Evolutionary conservation across 192 early-diverging fungal genomes (phyloP).

Genomic region (Powellomyces hirtus): DNA sequence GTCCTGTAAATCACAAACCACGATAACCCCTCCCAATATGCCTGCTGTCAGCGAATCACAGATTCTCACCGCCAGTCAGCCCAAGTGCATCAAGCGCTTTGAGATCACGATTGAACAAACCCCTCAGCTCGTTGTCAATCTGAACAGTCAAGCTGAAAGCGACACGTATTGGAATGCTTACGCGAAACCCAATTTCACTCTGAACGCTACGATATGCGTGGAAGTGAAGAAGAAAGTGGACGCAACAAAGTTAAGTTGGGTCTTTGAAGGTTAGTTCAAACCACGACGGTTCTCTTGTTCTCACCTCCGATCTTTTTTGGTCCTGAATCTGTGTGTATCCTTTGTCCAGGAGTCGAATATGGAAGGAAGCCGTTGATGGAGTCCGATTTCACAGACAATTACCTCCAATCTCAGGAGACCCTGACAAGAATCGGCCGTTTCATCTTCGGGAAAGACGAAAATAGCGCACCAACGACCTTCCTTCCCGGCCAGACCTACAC

Average conservation of each 20-base stretch:
- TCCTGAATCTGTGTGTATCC: too few species aligned
- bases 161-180: neutral
- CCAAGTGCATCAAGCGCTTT: neutral
- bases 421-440: neutral
- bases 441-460: neutral
- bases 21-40: too few species aligned
- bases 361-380: neutral
- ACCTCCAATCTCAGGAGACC: neutral
- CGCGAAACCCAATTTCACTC: neutral
- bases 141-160: too few species aligned
- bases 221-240: neutral
- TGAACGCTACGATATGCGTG: neutral
- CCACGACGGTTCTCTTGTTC: too few species aligned
- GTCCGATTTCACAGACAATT: neutral
- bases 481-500: neutral
- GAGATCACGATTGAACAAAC: neutral
- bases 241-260: neutral
- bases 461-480: neutral
- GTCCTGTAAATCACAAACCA: too few species aligned
- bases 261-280: neutral
- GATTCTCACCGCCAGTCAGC: neutral
- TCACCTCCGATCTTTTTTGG: too few species aligned
- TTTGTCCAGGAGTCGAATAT: neutral
- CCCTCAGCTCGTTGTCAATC: too few species aligned
- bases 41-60: too few species aligned